Conservation (phyloP, 306 rosid genomes). For the Dalbergia oliveri region DNA sequence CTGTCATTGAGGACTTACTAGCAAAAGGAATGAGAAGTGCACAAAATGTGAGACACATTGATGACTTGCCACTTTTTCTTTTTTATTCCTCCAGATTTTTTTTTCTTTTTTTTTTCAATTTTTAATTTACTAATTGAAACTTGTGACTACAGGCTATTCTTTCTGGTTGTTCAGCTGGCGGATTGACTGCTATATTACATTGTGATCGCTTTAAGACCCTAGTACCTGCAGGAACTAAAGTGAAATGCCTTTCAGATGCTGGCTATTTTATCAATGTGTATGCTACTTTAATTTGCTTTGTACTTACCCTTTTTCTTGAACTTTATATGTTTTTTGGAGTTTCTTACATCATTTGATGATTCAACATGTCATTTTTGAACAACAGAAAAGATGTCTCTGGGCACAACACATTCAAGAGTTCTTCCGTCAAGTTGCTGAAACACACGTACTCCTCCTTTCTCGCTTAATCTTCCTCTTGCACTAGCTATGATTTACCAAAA, state of each 20-base stretch:
- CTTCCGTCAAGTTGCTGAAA: slow-evolving; percentile 68
- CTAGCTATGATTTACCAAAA: too few species aligned
- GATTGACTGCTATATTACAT: slow-evolving; percentile 78
- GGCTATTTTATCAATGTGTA: slow-evolving; percentile 87
- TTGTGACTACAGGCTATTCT: slow-evolving; percentile 73
- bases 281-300: slow-evolving; percentile 40
- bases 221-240: slow-evolving; percentile 65
- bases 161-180: slow-evolving; percentile 95
- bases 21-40: slow-evolving; percentile 90
- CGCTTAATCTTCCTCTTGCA: not conserved
- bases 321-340: not conserved
- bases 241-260: slow-evolving; percentile 90
- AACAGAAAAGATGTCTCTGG: slow-evolving; percentile 83
- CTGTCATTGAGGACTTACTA: slow-evolving; percentile 70
- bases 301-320: slow-evolving; percentile 5
- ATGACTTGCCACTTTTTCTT: not conserved
- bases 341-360: slow-evolving; percentile 11
- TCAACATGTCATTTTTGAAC: slow-evolving; percentile 14
- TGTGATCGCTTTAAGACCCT: slow-evolving; percentile 76
- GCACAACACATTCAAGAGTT: slow-evolving; percentile 62
- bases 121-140: slow-evolving; percentile 16
- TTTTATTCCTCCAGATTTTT: not conserved
- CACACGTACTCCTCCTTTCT: slow-evolving; percentile 67
- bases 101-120: not conserved
- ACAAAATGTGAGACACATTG: slow-evolving; percentile 59